phyloP scores from a whole-genome alignment of 2,329 filamentous ascomycete species.

The Apiospora aurea region DNA sequence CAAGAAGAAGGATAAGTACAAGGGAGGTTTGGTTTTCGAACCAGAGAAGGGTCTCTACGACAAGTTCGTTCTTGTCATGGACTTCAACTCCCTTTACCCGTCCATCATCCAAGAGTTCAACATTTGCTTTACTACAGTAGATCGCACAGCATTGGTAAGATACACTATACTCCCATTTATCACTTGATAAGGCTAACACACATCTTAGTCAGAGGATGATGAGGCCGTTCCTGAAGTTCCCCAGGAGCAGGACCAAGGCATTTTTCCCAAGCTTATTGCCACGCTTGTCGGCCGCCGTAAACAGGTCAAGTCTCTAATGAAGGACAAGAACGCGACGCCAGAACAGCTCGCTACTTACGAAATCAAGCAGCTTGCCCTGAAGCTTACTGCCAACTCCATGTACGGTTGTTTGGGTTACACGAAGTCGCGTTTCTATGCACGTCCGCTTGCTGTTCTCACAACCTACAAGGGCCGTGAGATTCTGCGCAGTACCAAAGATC shows the following conservation, averaged over 20 bases:
- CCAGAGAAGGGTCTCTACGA: conserved; percentile 97
- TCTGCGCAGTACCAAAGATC: conserved; percentile 91
- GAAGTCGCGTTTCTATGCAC: conserved; percentile 95
- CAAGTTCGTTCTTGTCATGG: conserved; percentile 98
- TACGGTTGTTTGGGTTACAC: conserved; percentile 98
- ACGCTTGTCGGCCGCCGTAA: conserved; percentile 88
- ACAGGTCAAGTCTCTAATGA: conserved; percentile 97
- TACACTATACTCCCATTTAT: not conserved
- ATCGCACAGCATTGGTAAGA: conserved; percentile 75
- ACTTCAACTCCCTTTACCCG: conserved; percentile 98
- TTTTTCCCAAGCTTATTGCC: conserved; percentile 88
- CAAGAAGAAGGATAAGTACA: conserved; percentile 99
- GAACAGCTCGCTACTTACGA: conserved; percentile 96
- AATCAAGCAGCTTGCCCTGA: conserved; percentile 95
- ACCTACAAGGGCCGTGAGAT: conserved; percentile 98
- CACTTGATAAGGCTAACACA: conserved; percentile 39
- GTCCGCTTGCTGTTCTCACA: conserved; percentile 92
- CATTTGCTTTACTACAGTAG: conserved; percentile 98
- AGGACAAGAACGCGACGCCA: conserved; percentile 82
- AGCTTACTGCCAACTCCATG: conserved; percentile 99
- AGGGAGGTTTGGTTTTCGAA: conserved; percentile 97
- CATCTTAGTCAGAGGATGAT: conserved; percentile 72
- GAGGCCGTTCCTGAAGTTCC: conserved; percentile 91
- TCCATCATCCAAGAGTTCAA: conserved; percentile 99
- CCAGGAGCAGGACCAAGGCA: conserved; percentile 77